These are phyloP conservation scores for Angophora floribunda DNA, from an alignment of 345 rosid genomes.

Conservation along the genomic window DNA sequence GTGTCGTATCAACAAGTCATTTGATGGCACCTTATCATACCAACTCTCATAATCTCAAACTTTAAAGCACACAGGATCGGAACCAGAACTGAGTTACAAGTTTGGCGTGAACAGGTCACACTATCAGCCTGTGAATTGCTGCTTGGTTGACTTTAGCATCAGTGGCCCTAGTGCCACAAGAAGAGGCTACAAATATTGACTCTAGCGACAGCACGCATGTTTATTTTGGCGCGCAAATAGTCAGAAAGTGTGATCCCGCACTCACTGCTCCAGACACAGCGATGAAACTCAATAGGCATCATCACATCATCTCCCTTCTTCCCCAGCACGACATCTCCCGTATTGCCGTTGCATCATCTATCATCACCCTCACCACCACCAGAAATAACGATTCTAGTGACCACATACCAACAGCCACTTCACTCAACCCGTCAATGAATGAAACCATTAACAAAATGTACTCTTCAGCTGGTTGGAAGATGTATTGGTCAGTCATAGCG, in stretches of 20 bases:
- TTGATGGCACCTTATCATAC: not conserved
- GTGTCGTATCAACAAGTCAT: not conserved
- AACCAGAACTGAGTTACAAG: not conserved
- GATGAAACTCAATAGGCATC: not conserved
- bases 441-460: not conserved
- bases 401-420: not conserved
- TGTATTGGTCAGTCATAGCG: not conserved
- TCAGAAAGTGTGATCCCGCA: not conserved
- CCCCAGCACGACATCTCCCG: not conserved
- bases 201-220: not conserved
- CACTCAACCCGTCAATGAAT: no score
- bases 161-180: not conserved
- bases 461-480: not conserved
- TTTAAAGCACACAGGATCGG: not conserved
- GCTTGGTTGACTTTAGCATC: not conserved
- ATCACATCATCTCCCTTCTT: not conserved
- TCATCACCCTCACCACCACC: not conserved
- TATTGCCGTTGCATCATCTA: not conserved
- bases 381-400: not conserved
- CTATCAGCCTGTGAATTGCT: not conserved
- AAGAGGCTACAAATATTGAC: not conserved
- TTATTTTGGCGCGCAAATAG: not conserved
- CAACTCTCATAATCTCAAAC: not conserved
- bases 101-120: not conserved
- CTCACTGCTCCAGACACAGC: not conserved